Evolutionary conservation across 371 early-diverging fungal genomes (phyloP).

Genomic region (Circinella minor): DNA sequence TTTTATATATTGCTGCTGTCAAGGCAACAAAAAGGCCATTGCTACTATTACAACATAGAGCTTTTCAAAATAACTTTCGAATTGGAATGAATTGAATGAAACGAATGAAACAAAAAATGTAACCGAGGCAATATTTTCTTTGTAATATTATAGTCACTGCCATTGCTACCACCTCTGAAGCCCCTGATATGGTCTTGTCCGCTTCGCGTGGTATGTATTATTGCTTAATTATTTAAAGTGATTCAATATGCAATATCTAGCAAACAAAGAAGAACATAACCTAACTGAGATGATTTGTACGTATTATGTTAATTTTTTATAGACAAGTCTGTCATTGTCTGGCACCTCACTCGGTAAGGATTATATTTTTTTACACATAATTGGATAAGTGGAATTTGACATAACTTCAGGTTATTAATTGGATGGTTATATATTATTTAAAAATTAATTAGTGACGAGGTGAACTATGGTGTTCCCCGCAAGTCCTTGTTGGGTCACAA

Average conservation of each 20-base stretch:
- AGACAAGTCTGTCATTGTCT: conserved; percentile 97
- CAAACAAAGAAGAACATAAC: too few relatives aligned
- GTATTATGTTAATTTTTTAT: not conserved
- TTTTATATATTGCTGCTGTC: not conserved
- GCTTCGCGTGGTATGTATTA: conserved; percentile 84
- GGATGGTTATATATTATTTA: not conserved
- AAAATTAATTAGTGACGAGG: conserved; percentile 70
- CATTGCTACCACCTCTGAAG: conserved; percentile 92
- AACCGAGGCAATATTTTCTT: not conserved
- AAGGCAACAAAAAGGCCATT: not conserved
- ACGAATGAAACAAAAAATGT: not conserved
- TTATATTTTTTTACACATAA: not conserved
- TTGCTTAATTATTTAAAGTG: not conserved
- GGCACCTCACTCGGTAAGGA: conserved; percentile 80
- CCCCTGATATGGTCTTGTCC: conserved; percentile 91
- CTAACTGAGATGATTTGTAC: too few relatives aligned
- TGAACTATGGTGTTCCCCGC: conserved; percentile 91
- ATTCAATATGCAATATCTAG: too few relatives aligned
- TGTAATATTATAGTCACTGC: conserved; percentile 73
- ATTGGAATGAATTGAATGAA: not conserved
- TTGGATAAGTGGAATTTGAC: not conserved
- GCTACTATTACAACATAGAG: too few relatives aligned
- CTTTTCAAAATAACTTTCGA: not conserved
- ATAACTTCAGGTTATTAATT: conserved; percentile 1
- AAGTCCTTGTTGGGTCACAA: conserved; percentile 94